A percentile compares a stretch with the other conserved stretches of the same genome.
phyloP scores from a whole-genome alignment of 2,329 filamentous ascomycete species.

The Microsporum ferrugineum region DNA sequence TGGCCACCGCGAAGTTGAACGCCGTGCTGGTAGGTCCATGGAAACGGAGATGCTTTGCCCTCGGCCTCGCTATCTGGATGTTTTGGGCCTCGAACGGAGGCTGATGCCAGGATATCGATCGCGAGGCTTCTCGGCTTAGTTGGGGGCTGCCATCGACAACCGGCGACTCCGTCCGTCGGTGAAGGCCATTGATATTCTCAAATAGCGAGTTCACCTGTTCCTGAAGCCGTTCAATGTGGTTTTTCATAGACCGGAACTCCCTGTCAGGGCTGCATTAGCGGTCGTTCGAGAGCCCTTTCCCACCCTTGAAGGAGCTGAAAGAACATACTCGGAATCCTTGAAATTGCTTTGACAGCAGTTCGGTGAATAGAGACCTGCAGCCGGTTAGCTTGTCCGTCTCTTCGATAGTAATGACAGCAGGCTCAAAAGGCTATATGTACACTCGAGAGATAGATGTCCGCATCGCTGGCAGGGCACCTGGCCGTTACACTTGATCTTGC shows the following conservation, averaged over 20 bases:
- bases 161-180: slow-evolving; percentile 34
- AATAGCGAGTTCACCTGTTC: slow-evolving; percentile 73
- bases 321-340: slow-evolving; percentile 65
- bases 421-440: slow-evolving; percentile 20
- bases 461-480: slow-evolving; percentile 54
- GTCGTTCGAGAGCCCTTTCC: neutral
- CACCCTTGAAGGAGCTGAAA: neutral
- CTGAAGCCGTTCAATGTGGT: slow-evolving; percentile 63
- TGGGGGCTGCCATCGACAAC: slow-evolving; percentile 22
- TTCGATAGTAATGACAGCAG: neutral
- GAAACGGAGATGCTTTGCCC: slow-evolving; percentile 53
- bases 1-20: slow-evolving; percentile 78
- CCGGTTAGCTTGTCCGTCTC: slow-evolving; percentile 6
- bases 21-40: slow-evolving; percentile 75
- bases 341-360: slow-evolving; percentile 65
- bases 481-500: slow-evolving; percentile 59
- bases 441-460: slow-evolving; percentile 53
- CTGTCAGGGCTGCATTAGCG: slow-evolving; percentile 21
- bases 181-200: slow-evolving; percentile 57
- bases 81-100: slow-evolving; percentile 7
- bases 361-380: slow-evolving; percentile 47
- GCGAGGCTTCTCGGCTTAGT: slow-evolving; percentile 31
- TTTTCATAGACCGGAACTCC: slow-evolving; percentile 72
- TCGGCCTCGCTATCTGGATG: slow-evolving; percentile 32
- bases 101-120: slow-evolving; percentile 21